Conservation (phyloP, 129 eudicot genomes). For the Tagetes erecta region DNA sequence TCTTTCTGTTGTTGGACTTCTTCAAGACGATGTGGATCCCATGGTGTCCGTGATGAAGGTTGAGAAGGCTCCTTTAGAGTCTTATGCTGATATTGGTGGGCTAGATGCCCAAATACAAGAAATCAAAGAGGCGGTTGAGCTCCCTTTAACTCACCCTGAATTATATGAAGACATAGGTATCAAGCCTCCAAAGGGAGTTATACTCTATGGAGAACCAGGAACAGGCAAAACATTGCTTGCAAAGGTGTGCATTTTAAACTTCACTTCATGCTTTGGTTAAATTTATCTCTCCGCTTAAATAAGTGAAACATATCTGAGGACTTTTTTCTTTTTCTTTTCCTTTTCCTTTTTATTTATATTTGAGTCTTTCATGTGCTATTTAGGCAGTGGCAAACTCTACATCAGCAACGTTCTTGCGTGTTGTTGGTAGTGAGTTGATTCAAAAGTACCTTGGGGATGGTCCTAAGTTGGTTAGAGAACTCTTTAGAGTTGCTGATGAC, state of each 20-base stretch:
- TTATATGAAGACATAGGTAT: not conserved
- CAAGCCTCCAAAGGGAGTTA: constrained; percentile 4
- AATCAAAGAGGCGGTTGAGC: constrained; percentile 15
- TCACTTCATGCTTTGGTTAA: not conserved
- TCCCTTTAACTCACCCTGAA: not conserved
- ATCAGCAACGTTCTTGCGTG: not conserved
- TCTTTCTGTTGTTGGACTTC: constrained; percentile 81
- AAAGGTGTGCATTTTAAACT: not conserved
- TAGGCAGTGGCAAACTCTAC: not conserved
- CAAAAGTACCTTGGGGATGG: not conserved
- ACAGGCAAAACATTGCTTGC: not conserved
- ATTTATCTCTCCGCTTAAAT: not conserved
- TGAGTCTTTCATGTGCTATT: not conserved
- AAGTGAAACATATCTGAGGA: not conserved
- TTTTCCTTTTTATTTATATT: not conserved
- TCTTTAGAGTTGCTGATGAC: not conserved
- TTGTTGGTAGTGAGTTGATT: constrained; percentile 1
- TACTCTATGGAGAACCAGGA: not conserved
- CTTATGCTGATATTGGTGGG: constrained; percentile 91
- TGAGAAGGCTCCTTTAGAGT: constrained; percentile 92
- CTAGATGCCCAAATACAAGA: constrained; percentile 89
- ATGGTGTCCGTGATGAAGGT: constrained; percentile 97
- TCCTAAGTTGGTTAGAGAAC: not conserved
- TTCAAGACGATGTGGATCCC: constrained; percentile 33
- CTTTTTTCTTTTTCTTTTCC: not conserved